A percentile compares a stretch with the other conserved stretches of the same genome.
Evolutionary conservation across 1,284 basidiomycete genomes (phyloP).

Genomic region (Irpex lacteus): DNA sequence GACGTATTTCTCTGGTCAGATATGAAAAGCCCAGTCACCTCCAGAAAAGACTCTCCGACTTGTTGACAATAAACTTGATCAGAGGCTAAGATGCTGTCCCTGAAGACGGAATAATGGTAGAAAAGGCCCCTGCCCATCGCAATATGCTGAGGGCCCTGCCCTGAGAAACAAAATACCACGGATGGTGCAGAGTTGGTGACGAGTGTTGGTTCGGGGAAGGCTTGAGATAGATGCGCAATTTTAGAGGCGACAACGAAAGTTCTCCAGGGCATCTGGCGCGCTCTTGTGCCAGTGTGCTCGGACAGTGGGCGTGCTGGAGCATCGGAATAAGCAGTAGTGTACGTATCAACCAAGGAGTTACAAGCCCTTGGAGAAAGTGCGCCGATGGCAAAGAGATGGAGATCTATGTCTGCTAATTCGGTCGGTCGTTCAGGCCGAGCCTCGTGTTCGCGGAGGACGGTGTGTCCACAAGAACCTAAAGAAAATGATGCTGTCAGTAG

Average conservation of each 20-base stretch:
- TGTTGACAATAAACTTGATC: conserved; percentile 30
- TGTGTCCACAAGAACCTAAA: conserved; percentile 33
- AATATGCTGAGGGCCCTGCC: conserved; percentile 39
- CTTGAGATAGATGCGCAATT: neutral
- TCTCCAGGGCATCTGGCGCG: conserved; percentile 34
- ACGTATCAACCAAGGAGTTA: neutral
- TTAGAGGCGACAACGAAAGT: conserved; percentile 17
- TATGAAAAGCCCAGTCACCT: conserved; percentile 31
- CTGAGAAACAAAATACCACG: conserved; percentile 38
- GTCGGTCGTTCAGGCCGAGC: neutral
- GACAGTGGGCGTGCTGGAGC: conserved; percentile 14
- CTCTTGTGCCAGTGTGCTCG: conserved; percentile 24
- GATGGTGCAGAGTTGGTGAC: conserved; percentile 24
- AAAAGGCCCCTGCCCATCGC: conserved; percentile 41
- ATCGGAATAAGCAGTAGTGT: conserved; percentile 4
- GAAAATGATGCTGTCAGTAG: conserved; percentile 28
- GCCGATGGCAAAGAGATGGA: neutral
- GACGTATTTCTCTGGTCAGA: neutral
- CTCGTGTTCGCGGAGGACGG: conserved; percentile 25
- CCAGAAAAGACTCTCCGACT: conserved; percentile 33
- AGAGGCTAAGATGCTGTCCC: conserved; percentile 32
- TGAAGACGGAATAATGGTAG: conserved; percentile 31
- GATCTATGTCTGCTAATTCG: neutral
- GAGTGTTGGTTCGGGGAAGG: conserved; percentile 25
- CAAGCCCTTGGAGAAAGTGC: neutral